Percentiles rank a stretch among this genome's conserved stretches.
phyloP scores from a whole-genome alignment of 148 eudicot species.

The Vaccinium vitisidaea region DNA sequence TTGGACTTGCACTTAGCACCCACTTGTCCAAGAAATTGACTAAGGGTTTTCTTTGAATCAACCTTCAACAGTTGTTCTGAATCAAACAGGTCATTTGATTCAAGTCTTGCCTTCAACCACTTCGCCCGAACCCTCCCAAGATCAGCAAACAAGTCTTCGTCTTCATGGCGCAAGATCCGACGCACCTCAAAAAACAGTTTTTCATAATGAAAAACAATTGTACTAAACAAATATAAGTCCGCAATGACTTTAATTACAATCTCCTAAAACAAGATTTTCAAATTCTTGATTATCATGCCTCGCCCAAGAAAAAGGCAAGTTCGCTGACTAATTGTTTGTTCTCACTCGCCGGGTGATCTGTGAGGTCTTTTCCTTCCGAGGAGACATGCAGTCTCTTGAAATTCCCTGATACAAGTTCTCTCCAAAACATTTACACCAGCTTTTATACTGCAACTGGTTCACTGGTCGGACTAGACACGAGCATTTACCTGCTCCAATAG shows the following conservation, averaged over 20 bases:
- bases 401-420: constrained; percentile 26
- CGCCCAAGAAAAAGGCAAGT: neutral
- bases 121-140: no score
- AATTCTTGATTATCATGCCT: neutral
- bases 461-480: constrained; percentile 36
- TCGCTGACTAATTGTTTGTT: neutral
- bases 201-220: neutral
- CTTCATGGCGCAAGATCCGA: no score
- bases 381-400: constrained; percentile 8
- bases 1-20: no score
- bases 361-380: constrained; percentile 5
- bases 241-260: neutral
- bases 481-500: constrained; percentile 51
- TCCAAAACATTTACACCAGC: constrained; percentile 16
- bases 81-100: no score
- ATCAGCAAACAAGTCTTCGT: no score
- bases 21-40: no score
- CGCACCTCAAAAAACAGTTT: neutral
- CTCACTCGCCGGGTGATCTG: neutral
- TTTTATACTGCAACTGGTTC: constrained; percentile 61
- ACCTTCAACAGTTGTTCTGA: no score
- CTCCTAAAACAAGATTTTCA: no score
- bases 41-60: no score
- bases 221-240: no score
- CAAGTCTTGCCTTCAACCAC: no score